phyloP scores from a whole-genome alignment of 306 rosid species.

The Sindora glabra region DNA sequence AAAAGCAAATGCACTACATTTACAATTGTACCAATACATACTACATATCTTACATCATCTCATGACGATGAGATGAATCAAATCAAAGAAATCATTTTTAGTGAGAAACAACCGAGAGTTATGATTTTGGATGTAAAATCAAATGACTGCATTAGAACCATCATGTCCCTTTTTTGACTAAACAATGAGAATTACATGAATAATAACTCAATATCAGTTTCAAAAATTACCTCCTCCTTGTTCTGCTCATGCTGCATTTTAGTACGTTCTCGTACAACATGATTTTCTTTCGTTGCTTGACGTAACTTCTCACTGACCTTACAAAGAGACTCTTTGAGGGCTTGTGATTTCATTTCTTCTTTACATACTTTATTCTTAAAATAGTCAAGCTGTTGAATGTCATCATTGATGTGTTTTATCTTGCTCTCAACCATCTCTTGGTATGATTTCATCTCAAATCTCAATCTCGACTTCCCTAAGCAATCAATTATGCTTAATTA shows the following conservation, averaged over 20 bases:
- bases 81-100: no score
- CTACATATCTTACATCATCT: no score
- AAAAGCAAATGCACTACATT: no score
- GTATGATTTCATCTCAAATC: constrained; percentile 39
- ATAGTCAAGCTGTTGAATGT: constrained; percentile 27
- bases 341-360: constrained; percentile 28
- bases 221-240: constrained; percentile 39
- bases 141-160: not conserved
- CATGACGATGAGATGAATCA: no score
- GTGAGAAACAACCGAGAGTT: no score
- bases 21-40: no score
- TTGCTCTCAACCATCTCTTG: constrained; percentile 41
- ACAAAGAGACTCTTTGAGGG: constrained; percentile 16
- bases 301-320: constrained; percentile 35
- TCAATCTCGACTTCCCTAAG: constrained; percentile 29
- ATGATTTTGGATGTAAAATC: no score
- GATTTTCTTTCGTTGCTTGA: constrained; percentile 21
- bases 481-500: not conserved
- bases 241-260: constrained; percentile 29
- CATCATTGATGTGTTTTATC: constrained; percentile 33
- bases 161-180: not conserved
- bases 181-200: not conserved
- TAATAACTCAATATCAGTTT: not conserved
- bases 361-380: constrained; percentile 25
- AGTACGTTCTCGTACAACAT: constrained; percentile 26